Evolutionary conservation across 2,329 filamentous ascomycete genomes (phyloP).

Genomic region (Waltergamsia citrina): DNA sequence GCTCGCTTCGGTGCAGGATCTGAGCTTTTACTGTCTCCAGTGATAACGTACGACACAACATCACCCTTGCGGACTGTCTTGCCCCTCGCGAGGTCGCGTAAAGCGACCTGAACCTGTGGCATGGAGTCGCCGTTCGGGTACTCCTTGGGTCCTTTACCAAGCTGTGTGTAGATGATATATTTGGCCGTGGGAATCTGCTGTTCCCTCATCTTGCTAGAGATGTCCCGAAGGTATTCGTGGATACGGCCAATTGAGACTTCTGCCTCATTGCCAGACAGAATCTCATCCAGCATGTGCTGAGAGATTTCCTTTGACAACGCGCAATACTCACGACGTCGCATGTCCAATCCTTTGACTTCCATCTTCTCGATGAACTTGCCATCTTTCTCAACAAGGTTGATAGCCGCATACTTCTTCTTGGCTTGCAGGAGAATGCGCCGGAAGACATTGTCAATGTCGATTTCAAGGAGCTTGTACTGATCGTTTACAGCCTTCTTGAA

Average conservation of each 20-base stretch:
- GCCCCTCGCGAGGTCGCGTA: constrained; percentile 77
- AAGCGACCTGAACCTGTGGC: constrained; percentile 93
- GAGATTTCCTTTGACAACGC: constrained; percentile 92
- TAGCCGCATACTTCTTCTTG: constrained; percentile 98
- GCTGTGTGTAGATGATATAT: constrained; percentile 96
- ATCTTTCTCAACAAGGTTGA: constrained; percentile 83
- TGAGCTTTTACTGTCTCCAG: constrained; percentile 55
- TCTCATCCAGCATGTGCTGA: constrained; percentile 80
- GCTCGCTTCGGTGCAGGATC: constrained; percentile 80
- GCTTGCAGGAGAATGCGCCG: constrained; percentile 86
- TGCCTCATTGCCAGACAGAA: constrained; percentile 86
- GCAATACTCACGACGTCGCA: constrained; percentile 96
- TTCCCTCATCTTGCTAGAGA: constrained; percentile 80
- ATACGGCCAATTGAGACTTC: constrained; percentile 83
- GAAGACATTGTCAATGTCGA: constrained; percentile 97
- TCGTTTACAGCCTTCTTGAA: constrained; percentile 96
- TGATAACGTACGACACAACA: constrained; percentile 94
- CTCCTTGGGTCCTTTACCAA: constrained; percentile 86
- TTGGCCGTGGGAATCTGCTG: constrained; percentile 67
- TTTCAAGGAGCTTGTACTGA: constrained; percentile 84
- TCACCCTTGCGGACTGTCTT: constrained; percentile 88
- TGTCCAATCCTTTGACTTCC: constrained; percentile 96
- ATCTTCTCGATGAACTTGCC: constrained; percentile 90
- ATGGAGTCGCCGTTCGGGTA: constrained; percentile 92
- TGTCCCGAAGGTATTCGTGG: constrained; percentile 83